Conservation (phyloP, 2,329 filamentous ascomycete species). For the Juglanconis juglandina region DNA sequence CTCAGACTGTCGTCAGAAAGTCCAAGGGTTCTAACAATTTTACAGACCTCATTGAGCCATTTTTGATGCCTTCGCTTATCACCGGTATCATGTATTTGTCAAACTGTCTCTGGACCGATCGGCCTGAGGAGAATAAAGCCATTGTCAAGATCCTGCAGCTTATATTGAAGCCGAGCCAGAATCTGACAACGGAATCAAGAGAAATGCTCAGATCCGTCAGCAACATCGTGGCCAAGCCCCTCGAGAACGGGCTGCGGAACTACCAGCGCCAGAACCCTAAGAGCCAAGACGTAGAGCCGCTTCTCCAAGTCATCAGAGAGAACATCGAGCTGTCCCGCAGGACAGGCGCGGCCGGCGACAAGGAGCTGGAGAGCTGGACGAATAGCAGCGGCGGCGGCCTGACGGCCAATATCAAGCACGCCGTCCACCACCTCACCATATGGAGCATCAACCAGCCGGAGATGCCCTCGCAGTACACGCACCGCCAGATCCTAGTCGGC, state of each 20-base stretch:
- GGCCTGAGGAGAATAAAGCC: conserved; percentile 60
- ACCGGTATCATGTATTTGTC: conserved; percentile 70
- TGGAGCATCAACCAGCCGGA: conserved; percentile 61
- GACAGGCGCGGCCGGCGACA: conserved; percentile 58
- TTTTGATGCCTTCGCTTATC: conserved; percentile 74
- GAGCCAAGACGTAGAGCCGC: conserved; percentile 66
- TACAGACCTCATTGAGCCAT: conserved; percentile 71
- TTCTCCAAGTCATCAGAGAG: conserved; percentile 63
- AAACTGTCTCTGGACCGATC: conserved; percentile 65
- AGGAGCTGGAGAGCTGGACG: conserved; percentile 68
- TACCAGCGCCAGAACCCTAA: conserved; percentile 65
- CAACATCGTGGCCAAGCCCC: conserved; percentile 65
- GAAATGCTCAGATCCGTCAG: conserved; percentile 69
- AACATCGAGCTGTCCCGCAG: conserved; percentile 57
- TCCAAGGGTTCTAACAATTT: conserved; percentile 21
- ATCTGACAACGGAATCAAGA: conserved; percentile 66
- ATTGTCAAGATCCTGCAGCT: conserved; percentile 70
- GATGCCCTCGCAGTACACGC: conserved; percentile 66
- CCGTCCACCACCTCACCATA: conserved; percentile 59
- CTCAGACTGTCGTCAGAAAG: not conserved
- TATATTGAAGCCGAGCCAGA: conserved; percentile 64
- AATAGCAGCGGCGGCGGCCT: conserved; percentile 54
- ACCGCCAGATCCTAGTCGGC: conserved; percentile 64
- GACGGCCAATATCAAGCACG: conserved; percentile 54
- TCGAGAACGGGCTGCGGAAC: conserved; percentile 64